Conservation (phyloP, 768 basidiomycete species). For the Phanerochaete carnosa region DNA sequence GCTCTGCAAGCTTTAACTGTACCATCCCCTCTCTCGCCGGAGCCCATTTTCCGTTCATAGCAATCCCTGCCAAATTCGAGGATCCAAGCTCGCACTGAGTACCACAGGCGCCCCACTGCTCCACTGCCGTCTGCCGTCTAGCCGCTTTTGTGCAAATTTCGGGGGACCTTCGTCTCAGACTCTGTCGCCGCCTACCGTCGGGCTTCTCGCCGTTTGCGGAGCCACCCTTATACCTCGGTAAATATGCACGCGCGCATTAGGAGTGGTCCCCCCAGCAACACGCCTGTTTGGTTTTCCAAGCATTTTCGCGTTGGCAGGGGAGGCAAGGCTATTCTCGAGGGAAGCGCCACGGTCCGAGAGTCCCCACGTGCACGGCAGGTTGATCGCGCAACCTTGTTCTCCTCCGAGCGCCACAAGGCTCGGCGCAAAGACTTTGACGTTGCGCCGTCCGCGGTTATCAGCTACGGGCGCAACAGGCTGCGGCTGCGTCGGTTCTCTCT, state of each 20-base stretch:
- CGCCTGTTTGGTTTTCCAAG: background rate
- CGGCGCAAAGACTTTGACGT: background rate
- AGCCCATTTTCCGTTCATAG: no score
- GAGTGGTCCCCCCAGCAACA: background rate
- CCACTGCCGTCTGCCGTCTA: background rate
- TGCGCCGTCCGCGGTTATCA: no score
- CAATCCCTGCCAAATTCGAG: background rate
- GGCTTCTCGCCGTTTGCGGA: background rate
- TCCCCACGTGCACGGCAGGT: no score
- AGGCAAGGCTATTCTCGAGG: no score
- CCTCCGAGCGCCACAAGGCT: background rate
- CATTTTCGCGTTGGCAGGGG: background rate
- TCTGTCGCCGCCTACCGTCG: background rate
- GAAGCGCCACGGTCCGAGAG: no score
- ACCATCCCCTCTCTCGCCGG: no score
- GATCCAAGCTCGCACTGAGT: background rate
- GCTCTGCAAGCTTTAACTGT: no score
- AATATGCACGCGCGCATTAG: background rate
- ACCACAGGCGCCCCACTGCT: background rate
- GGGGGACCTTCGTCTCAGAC: background rate
- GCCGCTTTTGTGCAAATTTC: background rate
- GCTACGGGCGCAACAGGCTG: no score
- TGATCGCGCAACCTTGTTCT: background rate
- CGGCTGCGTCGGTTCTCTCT: background rate
- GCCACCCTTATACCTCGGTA: background rate